Evolutionary conservation across 2,329 filamentous ascomycete species (phyloP).

Genomic region (Metarhizium guizhouense): DNA sequence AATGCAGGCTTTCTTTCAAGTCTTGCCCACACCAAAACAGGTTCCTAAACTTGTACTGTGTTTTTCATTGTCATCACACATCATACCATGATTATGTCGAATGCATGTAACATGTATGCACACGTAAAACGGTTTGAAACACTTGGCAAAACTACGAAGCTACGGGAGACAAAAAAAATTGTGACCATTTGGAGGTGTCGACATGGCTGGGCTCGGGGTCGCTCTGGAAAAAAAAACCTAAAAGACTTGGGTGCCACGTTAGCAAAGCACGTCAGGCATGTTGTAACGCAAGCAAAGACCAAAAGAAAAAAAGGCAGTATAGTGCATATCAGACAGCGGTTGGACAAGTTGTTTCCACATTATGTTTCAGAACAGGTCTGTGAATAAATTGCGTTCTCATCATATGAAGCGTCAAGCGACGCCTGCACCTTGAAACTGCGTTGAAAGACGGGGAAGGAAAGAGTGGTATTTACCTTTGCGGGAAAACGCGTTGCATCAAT

Average conservation of each 20-base stretch:
- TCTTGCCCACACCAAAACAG: no score
- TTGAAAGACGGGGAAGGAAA: conserved; percentile 4
- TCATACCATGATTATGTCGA: no score
- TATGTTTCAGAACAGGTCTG: conserved; percentile 74
- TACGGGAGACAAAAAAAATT: background rate
- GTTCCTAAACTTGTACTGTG: no score
- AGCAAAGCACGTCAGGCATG: background rate
- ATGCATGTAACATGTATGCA: no score
- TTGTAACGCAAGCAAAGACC: background rate
- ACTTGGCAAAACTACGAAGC: background rate
- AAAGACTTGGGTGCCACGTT: background rate
- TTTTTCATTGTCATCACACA: no score
- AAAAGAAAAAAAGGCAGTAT: background rate
- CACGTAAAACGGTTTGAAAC: background rate
- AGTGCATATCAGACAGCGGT: conserved; percentile 64
- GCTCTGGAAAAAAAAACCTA: background rate
- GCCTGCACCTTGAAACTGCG: conserved; percentile 1
- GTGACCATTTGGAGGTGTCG: background rate
- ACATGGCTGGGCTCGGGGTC: background rate
- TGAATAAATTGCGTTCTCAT: conserved; percentile 62
- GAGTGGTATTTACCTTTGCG: conserved; percentile 27
- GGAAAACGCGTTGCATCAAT: background rate
- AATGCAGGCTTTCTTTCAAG: no score
- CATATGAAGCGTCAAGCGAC: conserved; percentile 31
- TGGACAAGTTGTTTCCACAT: conserved; percentile 68